A percentile compares a stretch with the other conserved stretches of the same genome.
These are phyloP conservation scores for Panicum virgatum DNA, from an alignment of 202 grass and related monocot genomes.

Conservation along the genomic window DNA sequence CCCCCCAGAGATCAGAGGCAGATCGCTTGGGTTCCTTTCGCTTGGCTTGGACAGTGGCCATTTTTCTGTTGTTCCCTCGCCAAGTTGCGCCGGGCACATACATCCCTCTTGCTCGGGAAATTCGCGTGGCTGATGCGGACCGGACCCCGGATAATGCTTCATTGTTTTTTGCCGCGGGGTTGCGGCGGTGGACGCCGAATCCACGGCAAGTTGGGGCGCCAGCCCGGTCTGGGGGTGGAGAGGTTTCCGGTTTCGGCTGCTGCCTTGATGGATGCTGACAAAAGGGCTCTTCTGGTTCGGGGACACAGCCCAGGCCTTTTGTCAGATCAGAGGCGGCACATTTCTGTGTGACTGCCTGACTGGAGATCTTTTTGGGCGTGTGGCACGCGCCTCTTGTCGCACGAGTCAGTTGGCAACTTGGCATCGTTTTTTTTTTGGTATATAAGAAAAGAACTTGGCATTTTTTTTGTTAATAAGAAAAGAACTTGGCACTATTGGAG, in stretches of 20 bases:
- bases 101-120: background rate
- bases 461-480: no score
- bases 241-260: slow-evolving; percentile 15
- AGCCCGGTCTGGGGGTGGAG: background rate
- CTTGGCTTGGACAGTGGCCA: background rate
- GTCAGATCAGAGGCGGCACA: background rate
- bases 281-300: background rate
- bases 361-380: background rate
- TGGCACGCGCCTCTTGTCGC: background rate
- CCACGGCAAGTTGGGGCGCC: slow-evolving; percentile 4
- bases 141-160: background rate
- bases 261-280: background rate
- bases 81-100: slow-evolving; percentile 12
- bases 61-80: slow-evolving; percentile 5
- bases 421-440: background rate
- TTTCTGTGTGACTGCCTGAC: background rate
- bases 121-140: background rate
- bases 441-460: no score
- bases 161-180: background rate
- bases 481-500: background rate
- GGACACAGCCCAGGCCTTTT: background rate
- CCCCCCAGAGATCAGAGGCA: background rate
- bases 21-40: background rate
- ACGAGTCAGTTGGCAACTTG: background rate
- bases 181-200: background rate